Conservation (phyloP, 345 rosid genomes). For the Bretschneidera sinensis region DNA sequence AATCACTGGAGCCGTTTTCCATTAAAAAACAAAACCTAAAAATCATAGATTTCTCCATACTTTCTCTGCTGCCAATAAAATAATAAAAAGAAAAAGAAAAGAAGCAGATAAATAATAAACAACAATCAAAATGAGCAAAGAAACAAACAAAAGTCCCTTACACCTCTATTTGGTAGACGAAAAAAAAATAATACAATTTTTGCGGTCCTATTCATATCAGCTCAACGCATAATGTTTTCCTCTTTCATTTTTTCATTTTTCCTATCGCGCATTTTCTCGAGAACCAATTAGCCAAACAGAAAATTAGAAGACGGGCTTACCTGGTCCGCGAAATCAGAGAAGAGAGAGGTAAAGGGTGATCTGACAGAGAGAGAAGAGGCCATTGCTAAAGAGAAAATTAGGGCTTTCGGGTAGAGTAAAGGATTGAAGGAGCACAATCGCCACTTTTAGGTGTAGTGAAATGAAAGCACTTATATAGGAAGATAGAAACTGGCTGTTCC, state of each 20-base stretch:
- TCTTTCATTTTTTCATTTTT: background rate
- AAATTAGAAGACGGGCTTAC: constrained; percentile 17
- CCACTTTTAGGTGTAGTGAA: too few species aligned
- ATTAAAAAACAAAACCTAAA: too few species aligned
- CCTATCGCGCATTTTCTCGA: background rate
- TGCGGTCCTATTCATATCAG: background rate
- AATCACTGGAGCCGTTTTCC: too few species aligned
- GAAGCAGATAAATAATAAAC: background rate
- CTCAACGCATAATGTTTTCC: background rate
- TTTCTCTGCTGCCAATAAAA: background rate
- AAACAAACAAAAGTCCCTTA: too few species aligned
- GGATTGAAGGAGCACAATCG: background rate
- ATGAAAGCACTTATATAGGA: too few species aligned
- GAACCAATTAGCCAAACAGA: constrained; percentile 9
- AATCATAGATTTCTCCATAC: too few species aligned
- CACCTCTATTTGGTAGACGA: too few species aligned
- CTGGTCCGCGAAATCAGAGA: constrained; percentile 24
- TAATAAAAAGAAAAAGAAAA: background rate
- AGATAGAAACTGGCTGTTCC: too few species aligned
- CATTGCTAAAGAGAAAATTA: constrained; percentile 12
- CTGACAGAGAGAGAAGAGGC: constrained; percentile 29
- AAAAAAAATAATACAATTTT: background rate
- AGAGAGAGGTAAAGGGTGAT: constrained; percentile 22
- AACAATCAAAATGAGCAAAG: background rate
- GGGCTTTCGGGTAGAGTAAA: background rate